Base-by-base conservation (phyloP, 495 filamentous ascomycete genomes). In the Aspergillus ostianus region DNA sequence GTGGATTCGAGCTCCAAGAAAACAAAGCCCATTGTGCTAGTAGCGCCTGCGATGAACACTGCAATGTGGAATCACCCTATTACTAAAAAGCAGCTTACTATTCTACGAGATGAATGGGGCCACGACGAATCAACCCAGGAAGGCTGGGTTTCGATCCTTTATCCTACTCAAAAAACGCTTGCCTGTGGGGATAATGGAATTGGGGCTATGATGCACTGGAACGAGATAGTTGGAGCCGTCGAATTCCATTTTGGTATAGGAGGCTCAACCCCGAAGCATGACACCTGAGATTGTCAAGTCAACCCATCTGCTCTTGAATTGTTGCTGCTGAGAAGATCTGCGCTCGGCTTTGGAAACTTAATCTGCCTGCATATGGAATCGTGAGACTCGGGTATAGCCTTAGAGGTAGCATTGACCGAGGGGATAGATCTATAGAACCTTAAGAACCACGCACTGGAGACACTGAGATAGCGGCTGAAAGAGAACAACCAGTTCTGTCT, bases 41-140 rank as follows among this genome's bases (percentile, higher is more conserved):
- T 73, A 20, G 73, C 73, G 0, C 89, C 85, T 47, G 84, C 87
- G 15, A 92, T 95, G 90, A 93, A 95, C 75, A 90, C 86, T n/a
- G 86, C 85, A 3, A 96, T 96, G 93, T 96, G 88, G 88, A 77
- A 77, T 53, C 90, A 97, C 73, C 92, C 92, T 18, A 73, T 96
- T 45, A 96, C 92, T 0, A 75, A 67, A 50, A 83, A 84, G 61
- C 89, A 95, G 55, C 69, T 96, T 10, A 64, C 68, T n/a, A 72
- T 88, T 0, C 73, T 96, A 41, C 75, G 83, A 57, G 84, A 87
- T n/a, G 88, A 92, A 54, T 93, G 90, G 90, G 85, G 82, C 0
- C 21, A 32, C 7, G 20, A 9, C 7, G 52, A 71, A 46, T 51
- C 57, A n/a, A 68, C 66, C 36, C 72, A 73, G 4, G 71, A 77